These are phyloP conservation scores for Proliferodiscus dingleyae DNA, from an alignment of 2,329 filamentous ascomycete species.

Conservation along the genomic window DNA sequence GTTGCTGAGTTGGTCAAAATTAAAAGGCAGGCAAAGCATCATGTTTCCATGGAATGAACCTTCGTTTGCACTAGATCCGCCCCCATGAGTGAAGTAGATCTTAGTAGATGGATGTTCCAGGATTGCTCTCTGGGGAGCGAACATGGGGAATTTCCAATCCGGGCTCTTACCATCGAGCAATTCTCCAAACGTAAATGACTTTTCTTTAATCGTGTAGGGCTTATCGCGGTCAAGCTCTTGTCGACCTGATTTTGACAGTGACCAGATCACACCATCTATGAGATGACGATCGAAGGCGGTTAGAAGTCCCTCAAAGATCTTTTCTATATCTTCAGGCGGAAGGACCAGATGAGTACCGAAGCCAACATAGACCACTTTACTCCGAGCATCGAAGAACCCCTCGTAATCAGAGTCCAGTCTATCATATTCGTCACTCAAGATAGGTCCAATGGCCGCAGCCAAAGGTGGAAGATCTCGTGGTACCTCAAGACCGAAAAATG, in stretches of 20 bases:
- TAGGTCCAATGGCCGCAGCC: constrained; percentile 36
- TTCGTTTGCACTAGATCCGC: constrained; percentile 4
- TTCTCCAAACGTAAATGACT: neutral
- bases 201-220: neutral
- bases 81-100: constrained; percentile 3
- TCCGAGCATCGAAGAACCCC: constrained; percentile 32
- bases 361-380: constrained; percentile 36
- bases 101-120: neutral
- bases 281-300: constrained; percentile 23
- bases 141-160: neutral
- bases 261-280: constrained; percentile 40
- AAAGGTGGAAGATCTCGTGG: constrained; percentile 39
- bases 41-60: constrained; percentile 1
- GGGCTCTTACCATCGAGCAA: neutral
- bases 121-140: constrained; percentile 2
- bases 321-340: constrained; percentile 24
- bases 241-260: constrained; percentile 19
- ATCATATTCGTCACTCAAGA: constrained; percentile 34
- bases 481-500: constrained; percentile 40
- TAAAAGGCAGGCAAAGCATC: neutral
- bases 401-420: constrained; percentile 25
- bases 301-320: constrained; percentile 33
- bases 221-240: neutral
- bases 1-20: constrained; percentile 4
- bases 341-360: constrained; percentile 40